phyloP scores from a whole-genome alignment of 108 stramenopile genomes.

The Seminavis robusta region DNA sequence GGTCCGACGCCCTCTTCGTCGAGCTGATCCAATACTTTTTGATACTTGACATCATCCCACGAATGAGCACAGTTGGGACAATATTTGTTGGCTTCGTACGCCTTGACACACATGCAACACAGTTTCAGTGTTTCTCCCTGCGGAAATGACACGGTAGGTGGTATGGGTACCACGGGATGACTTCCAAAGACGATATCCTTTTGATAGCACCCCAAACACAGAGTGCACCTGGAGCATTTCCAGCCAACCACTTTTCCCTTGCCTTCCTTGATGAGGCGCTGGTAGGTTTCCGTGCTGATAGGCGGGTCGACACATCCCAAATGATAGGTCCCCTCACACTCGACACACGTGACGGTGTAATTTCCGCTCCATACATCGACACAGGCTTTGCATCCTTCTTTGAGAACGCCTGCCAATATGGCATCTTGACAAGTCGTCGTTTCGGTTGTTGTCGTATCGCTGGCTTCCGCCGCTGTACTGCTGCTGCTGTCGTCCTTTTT shows the following conservation, averaged over 20 bases:
- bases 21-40: conserved; percentile 43
- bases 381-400: conserved; percentile 56
- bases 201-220: conserved; percentile 56
- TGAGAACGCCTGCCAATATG: too few species aligned
- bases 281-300: conserved; percentile 26
- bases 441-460: too few species aligned
- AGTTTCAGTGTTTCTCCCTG: conserved; percentile 27
- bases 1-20: conserved; percentile 19
- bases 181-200: conserved; percentile 49
- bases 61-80: conserved; percentile 63
- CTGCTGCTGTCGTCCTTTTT: neutral
- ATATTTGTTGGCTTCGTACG: conserved; percentile 39
- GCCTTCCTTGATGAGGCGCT: conserved; percentile 17
- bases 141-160: conserved; percentile 32
- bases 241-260: conserved; percentile 17
- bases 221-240: conserved; percentile 49
- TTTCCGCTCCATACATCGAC: conserved; percentile 35
- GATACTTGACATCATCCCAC: conserved; percentile 56
- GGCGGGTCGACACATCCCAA: conserved; percentile 53
- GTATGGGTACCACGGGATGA: conserved; percentile 15
- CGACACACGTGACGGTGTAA: conserved; percentile 29
- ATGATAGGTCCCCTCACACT: conserved; percentile 40
- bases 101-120: conserved; percentile 47
- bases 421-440: too few species aligned
- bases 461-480: conserved; percentile 1